Evolutionary conservation across 768 basidiomycete species (phyloP).

Genomic region (Boletus huronensis): DNA sequence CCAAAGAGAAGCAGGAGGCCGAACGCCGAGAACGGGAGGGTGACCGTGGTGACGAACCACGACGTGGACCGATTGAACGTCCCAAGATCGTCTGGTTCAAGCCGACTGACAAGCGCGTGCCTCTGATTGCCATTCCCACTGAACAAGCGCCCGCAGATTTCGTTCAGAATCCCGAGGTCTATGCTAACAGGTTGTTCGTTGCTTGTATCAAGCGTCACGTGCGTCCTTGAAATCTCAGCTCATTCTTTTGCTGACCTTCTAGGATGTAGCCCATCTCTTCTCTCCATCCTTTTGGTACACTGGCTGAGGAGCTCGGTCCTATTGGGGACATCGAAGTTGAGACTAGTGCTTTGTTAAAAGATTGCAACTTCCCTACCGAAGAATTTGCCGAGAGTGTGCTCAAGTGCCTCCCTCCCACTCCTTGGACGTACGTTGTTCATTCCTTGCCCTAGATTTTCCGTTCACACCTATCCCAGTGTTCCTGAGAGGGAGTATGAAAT

Average conservation of each 20-base stretch:
- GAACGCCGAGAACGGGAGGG: slow-evolving; percentile 97
- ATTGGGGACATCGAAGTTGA: slow-evolving; percentile 99
- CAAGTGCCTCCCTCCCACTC: slow-evolving; percentile 93
- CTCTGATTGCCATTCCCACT: slow-evolving; percentile 96
- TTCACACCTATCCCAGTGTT: slow-evolving; percentile 46
- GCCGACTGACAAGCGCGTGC: slow-evolving; percentile 98
- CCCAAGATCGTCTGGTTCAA: slow-evolving; percentile 99
- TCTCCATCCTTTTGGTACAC: slow-evolving; percentile 95
- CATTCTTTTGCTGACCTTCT: slow-evolving; percentile 16
- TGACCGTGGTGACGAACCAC: slow-evolving; percentile 80
- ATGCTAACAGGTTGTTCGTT: slow-evolving; percentile 88
- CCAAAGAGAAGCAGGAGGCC: slow-evolving; percentile 98
- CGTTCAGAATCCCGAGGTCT: slow-evolving; percentile 88
- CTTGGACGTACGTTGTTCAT: slow-evolving; percentile 70
- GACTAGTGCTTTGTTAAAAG: slow-evolving; percentile 94
- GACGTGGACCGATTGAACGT: slow-evolving; percentile 75
- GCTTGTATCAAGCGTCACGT: slow-evolving; percentile 99
- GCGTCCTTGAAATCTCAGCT: slow-evolving; percentile 32
- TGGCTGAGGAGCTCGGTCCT: slow-evolving; percentile 96
- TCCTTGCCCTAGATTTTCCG: not conserved
- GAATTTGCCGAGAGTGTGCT: slow-evolving; percentile 94
- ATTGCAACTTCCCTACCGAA: slow-evolving; percentile 98
- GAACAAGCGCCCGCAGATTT: slow-evolving; percentile 98
- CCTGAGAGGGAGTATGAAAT: slow-evolving; percentile 86
- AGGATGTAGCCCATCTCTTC: slow-evolving; percentile 79